These are phyloP conservation scores for Tagetes erecta DNA, from an alignment of 129 eudicot genomes.

Conservation along the genomic window DNA sequence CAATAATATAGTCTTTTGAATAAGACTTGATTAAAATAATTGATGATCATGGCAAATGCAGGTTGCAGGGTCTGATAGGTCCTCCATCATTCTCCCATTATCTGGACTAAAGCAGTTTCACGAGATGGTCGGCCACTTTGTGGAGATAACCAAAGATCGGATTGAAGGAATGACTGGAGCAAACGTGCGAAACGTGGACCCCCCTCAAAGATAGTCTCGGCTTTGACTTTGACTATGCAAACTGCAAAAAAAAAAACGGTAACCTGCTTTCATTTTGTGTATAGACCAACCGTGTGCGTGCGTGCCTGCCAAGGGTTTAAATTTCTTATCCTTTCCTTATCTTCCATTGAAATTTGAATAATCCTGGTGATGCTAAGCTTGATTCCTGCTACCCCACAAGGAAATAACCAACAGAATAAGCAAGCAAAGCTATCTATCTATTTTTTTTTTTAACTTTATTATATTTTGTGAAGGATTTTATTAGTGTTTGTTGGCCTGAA, in stretches of 20 bases:
- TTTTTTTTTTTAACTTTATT: constrained; percentile 18
- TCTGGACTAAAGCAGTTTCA: constrained; percentile 94
- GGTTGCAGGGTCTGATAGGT: constrained; percentile 98
- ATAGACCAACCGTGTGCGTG: constrained; percentile 33
- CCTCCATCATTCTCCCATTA: constrained; percentile 93
- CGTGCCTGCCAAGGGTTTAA: constrained; percentile 34
- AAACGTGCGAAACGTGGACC: constrained; percentile 85
- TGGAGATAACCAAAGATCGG: constrained; percentile 86
- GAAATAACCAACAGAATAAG: constrained; percentile 40
- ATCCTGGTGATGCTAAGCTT: constrained; percentile 50
- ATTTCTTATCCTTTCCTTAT: constrained; percentile 25
- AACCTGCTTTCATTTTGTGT: constrained; percentile 28
- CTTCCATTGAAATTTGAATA: constrained; percentile 40
- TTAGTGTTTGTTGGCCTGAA: constrained; percentile 32
- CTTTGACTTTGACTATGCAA: constrained; percentile 2
- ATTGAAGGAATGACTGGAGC: constrained; percentile 88
- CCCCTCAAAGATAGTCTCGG: constrained; percentile 76
- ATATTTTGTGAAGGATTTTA: constrained; percentile 24
- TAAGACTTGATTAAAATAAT: neutral
- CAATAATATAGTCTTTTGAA: neutral
- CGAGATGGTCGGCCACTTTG: constrained; percentile 97
- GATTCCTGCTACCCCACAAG: constrained; percentile 27
- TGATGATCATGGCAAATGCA: constrained; percentile 43
- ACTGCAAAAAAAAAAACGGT: neutral
- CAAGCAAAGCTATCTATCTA: constrained; percentile 41